phyloP scores from a whole-genome alignment of 371 early-diverging fungal genomes.

The Lichtheimia ornata region DNA sequence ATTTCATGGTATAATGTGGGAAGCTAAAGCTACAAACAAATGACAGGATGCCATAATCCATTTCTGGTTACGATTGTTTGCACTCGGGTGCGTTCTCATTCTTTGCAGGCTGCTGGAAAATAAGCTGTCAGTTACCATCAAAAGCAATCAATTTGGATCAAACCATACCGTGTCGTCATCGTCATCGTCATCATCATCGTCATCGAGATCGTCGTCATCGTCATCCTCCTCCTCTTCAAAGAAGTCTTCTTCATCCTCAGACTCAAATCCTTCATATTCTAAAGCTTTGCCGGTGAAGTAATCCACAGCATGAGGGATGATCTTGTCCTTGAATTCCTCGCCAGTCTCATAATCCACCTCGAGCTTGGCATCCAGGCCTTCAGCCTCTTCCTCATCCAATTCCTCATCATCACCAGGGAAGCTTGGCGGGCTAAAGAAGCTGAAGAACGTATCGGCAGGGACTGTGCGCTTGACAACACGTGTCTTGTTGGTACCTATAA shows the following conservation, averaged over 20 bases:
- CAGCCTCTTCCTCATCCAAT: constrained; percentile 75
- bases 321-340: constrained; percentile 93
- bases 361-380: constrained; percentile 76
- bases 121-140: neutral
- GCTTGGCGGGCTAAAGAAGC: constrained; percentile 86
- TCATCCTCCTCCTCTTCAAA: constrained; percentile 73
- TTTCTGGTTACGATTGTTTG: constrained; percentile 51
- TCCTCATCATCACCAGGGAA: constrained; percentile 77
- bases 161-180: constrained; percentile 60
- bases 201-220: constrained; percentile 52
- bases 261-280: constrained; percentile 70
- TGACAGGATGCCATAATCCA: no score
- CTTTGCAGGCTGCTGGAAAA: constrained; percentile 18
- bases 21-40: neutral
- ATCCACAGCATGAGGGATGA: constrained; percentile 94
- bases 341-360: constrained; percentile 87
- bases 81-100: constrained; percentile 66
- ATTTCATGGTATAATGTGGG: constrained; percentile 1
- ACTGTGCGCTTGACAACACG: constrained; percentile 95
- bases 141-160: constrained; percentile 22
- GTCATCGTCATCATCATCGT: constrained; percentile 33
- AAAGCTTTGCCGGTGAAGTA: constrained; percentile 98
- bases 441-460: constrained; percentile 93
- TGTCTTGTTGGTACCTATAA: constrained; percentile 87
- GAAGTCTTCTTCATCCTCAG: constrained; percentile 68